Evolutionary conservation across 2,329 filamentous ascomycete genomes (phyloP).

Genomic region (Penicillium freii): DNA sequence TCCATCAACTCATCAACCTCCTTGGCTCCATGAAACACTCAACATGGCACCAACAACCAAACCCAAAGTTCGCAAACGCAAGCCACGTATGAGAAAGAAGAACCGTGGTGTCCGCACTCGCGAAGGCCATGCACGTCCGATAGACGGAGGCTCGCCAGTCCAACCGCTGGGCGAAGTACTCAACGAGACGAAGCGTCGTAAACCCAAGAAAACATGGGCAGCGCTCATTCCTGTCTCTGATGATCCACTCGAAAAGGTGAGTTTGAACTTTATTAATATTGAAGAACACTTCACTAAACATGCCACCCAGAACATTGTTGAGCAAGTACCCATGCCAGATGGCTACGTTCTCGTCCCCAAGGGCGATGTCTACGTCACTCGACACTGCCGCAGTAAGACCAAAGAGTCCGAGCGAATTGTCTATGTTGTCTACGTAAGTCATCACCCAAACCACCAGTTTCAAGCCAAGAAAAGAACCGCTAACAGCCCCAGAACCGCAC

Average conservation of each 20-base stretch:
- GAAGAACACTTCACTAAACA: constrained; percentile 2
- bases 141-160: background rate
- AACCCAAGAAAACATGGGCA: constrained; percentile 8
- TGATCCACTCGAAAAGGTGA: constrained; percentile 31
- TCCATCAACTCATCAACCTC: background rate
- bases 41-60: constrained; percentile 18
- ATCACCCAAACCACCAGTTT: background rate
- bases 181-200: constrained; percentile 7
- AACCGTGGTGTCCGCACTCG: constrained; percentile 11
- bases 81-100: constrained; percentile 6
- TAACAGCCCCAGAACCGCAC: constrained; percentile 25
- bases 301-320: constrained; percentile 32
- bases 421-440: constrained; percentile 40
- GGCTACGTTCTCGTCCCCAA: constrained; percentile 44
- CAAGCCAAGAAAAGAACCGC: background rate
- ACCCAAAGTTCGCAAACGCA: constrained; percentile 7
- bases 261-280: constrained; percentile 3
- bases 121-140: background rate
- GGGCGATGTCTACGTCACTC: constrained; percentile 46
- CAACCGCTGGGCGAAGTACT: constrained; percentile 2
- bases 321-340: constrained; percentile 27
- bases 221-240: constrained; percentile 21
- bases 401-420: constrained; percentile 33
- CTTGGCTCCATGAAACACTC: background rate
- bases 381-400: constrained; percentile 40